Base-by-base conservation (phyloP, 1,284 basidiomycete species). In the Porodaedalea pini region DNA sequence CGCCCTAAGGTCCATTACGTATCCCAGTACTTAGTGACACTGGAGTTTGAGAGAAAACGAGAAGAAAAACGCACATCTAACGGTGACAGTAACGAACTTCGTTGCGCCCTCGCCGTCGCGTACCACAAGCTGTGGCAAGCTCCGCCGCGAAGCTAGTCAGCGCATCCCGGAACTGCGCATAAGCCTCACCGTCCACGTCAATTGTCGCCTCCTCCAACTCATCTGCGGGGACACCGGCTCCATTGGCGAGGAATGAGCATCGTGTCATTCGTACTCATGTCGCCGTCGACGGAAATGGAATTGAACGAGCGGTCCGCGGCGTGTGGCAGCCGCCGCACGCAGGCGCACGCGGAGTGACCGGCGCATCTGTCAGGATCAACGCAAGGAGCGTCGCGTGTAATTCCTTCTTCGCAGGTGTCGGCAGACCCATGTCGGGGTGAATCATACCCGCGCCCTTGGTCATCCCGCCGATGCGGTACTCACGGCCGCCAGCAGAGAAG, bases 381-480 rank as follows among this genome's bases (percentile, higher is more conserved):
- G 91, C 94, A 2, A 99, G 81, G 10, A 99, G 83, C 1, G 97
- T 99, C 0, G 94, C 97, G 66, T 99, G 97, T 2, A 94, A 82
- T 36, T 83, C 76, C 11, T 70, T 54, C 39, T 69, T 53, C 32
- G 70, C 63, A 62, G 15, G 17, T n/a, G 32, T 3, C 15, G 80
- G 83, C 10, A 86, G 88, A 17, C 89, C 90, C 96, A 99, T 98
- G 67, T 87, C 79, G 0, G 97, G 96, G 64, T 98, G 96, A 63
- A 99, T 99, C 97, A 99, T 99, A 4, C 96, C 96, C 0, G 96
- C 97, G 31, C 97, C 97, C 75, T 99, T 99, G 74, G 97, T 94
- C 76, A 99, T 98, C 15, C 96, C 96, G 2, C 92, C 94, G 67
- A 99, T 81, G 10, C 84, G 81, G 64, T 88, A 90, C 63, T 84